phyloP scores from a whole-genome alignment of 768 basidiomycete species.

The Lentinula lateritia region DNA sequence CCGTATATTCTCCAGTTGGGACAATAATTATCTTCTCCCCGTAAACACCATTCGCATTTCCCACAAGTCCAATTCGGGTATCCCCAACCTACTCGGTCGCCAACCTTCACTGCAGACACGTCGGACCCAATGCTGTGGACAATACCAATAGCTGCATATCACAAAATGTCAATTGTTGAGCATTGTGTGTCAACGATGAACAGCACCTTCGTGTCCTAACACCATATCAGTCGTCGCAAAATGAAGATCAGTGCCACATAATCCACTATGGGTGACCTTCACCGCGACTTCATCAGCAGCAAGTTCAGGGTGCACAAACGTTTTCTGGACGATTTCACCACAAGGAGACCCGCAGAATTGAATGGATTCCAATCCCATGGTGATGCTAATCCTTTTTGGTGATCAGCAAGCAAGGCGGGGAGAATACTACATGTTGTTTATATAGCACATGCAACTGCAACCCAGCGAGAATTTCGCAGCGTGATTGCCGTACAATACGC shows the following conservation, averaged over 20 bases:
- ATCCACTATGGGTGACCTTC: constrained; percentile 14
- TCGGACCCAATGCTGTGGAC: constrained; percentile 21
- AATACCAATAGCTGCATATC: constrained; percentile 16
- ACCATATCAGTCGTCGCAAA: constrained; percentile 22
- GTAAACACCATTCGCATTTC: constrained; percentile 24
- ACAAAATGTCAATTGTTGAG: background rate
- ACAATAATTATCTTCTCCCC: constrained; percentile 25
- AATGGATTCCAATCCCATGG: background rate
- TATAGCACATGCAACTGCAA: background rate
- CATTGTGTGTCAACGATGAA: too few species aligned
- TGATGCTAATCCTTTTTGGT: background rate
- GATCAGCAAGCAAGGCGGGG: background rate
- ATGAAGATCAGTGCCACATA: constrained; percentile 31
- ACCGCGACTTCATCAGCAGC: constrained; percentile 4
- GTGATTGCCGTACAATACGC: background rate
- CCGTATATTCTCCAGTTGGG: constrained; percentile 3
- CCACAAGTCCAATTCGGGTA: constrained; percentile 23
- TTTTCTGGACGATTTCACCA: background rate
- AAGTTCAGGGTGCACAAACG: background rate
- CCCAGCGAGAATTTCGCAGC: background rate
- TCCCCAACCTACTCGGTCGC: constrained; percentile 31
- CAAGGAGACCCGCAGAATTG: background rate
- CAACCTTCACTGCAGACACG: constrained; percentile 10
- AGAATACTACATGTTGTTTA: background rate
- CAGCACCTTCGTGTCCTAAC: constrained; percentile 29